Conservation (phyloP, 805 yeast species). For the Teunomyces panamensis region DNA sequence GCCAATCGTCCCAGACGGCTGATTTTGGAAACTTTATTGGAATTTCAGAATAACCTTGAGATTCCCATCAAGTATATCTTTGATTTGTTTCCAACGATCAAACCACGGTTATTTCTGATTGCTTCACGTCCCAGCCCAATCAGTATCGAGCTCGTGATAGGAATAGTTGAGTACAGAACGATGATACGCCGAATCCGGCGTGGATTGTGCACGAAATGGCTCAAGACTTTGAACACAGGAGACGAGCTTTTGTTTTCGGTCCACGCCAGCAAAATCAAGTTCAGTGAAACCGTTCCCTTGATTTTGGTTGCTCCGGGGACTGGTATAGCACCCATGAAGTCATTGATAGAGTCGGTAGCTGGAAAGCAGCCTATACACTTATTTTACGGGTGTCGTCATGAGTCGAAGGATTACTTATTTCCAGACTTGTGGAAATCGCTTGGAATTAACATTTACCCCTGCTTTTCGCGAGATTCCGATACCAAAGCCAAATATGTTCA, state of each 20-base stretch:
- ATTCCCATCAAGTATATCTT: slow-evolving; percentile 75
- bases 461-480: slow-evolving; percentile 50
- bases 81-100: slow-evolving; percentile 74
- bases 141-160: slow-evolving; percentile 67
- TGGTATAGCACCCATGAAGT: slow-evolving; percentile 91
- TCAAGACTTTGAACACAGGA: slow-evolving; percentile 48
- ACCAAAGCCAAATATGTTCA: slow-evolving; percentile 63
- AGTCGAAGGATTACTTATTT: slow-evolving; percentile 67
- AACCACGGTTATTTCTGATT: slow-evolving; percentile 82
- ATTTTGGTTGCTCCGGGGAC: slow-evolving; percentile 91
- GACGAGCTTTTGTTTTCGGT: slow-evolving; percentile 54
- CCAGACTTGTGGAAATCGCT: slow-evolving; percentile 49
- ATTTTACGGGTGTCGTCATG: slow-evolving; percentile 73
- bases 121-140: slow-evolving; percentile 54
- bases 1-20: slow-evolving; percentile 93
- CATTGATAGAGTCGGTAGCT: slow-evolving; percentile 49
- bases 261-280: slow-evolving; percentile 43
- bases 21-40: slow-evolving; percentile 75
- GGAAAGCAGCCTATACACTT: slow-evolving; percentile 41
- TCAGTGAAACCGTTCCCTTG: slow-evolving; percentile 27
- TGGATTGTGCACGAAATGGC: slow-evolving; percentile 82
- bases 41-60: slow-evolving; percentile 65
- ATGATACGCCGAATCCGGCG: slow-evolving; percentile 68
- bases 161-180: slow-evolving; percentile 84
- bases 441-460: slow-evolving; percentile 36